These are phyloP conservation scores for Plenodomus tracheiphilus DNA, from an alignment of 2,329 filamentous ascomycete genomes.

Conservation along the genomic window DNA sequence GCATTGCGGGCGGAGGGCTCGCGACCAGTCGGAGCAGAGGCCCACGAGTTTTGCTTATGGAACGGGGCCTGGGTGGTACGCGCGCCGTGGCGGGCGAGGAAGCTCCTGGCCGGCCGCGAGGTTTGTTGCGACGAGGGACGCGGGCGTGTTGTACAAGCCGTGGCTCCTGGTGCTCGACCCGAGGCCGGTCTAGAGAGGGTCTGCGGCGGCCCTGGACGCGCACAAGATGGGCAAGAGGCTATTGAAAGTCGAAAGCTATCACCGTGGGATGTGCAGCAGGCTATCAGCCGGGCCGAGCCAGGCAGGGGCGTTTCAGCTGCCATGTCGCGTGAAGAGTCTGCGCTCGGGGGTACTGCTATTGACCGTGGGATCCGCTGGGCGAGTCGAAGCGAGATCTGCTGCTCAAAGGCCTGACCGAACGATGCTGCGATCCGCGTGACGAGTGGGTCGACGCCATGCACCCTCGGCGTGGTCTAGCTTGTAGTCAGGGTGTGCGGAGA, in stretches of 20 bases:
- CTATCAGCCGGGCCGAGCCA: background rate
- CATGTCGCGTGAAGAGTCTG: background rate
- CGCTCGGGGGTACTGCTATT: background rate
- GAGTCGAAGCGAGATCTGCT: background rate
- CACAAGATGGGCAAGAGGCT: background rate
- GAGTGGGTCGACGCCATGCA: background rate
- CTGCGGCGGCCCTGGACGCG: too few species aligned
- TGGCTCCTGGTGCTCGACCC: background rate
- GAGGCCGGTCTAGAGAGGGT: too few species aligned
- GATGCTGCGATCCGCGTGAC: background rate
- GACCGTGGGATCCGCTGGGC: background rate
- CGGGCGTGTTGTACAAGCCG: background rate
- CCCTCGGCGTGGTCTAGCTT: slow-evolving; percentile 1
- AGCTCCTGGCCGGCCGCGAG: background rate
- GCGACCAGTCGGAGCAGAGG: background rate
- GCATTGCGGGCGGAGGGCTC: background rate
- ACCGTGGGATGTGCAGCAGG: background rate
- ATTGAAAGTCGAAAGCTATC: background rate
- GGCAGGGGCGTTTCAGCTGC: background rate
- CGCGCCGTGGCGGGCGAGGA: background rate
- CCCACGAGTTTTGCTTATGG: background rate
- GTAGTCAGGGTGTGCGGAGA: slow-evolving; percentile 4
- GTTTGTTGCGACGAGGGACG: background rate
- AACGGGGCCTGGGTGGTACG: background rate
- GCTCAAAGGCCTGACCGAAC: background rate